phyloP scores from a whole-genome alignment of 768 basidiomycete species.

The Suillus plorans region DNA sequence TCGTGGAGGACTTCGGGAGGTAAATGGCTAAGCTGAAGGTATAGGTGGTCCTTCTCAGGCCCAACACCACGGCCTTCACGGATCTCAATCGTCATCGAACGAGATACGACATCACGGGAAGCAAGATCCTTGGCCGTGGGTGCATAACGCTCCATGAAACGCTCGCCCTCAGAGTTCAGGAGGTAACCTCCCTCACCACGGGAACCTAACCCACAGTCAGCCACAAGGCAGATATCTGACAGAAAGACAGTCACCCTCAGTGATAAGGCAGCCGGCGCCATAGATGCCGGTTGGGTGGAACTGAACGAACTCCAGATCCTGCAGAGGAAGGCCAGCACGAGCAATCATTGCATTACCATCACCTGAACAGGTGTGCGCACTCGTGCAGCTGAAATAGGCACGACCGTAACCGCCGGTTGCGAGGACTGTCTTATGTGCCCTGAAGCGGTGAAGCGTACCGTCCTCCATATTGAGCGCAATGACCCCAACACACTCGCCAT shows the following conservation, averaged over 20 bases:
- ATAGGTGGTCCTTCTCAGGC: constrained; percentile 96
- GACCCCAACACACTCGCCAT: constrained; percentile 98
- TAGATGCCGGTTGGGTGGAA: constrained; percentile 99
- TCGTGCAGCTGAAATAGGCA: constrained; percentile 97
- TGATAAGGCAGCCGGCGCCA: constrained; percentile 98
- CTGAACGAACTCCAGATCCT: constrained; percentile 99
- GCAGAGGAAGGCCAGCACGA: constrained; percentile 92
- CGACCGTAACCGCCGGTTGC: constrained; percentile 99
- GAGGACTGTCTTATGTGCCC: constrained; percentile 96
- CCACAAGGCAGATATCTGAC: constrained; percentile 1
- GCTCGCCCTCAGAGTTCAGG: constrained; percentile 96
- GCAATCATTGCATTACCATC: constrained; percentile 99
- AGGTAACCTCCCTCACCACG: constrained; percentile 99
- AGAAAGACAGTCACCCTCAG: constrained; percentile 65
- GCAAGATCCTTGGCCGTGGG: constrained; percentile 99
- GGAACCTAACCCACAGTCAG: constrained; percentile 58
- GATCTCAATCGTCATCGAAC: constrained; percentile 98
- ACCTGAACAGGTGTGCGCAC: constrained; percentile 98
- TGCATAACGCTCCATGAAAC: constrained; percentile 99
- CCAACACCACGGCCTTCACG: constrained; percentile 99
- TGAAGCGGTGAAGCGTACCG: constrained; percentile 97
- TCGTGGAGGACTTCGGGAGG: constrained; percentile 95
- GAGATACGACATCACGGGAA: constrained; percentile 98
- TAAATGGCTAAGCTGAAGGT: constrained; percentile 94
- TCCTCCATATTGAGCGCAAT: constrained; percentile 99